Base-by-base conservation (phyloP, 306 rosid genomes). In the Prosopis cineraria region DNA sequence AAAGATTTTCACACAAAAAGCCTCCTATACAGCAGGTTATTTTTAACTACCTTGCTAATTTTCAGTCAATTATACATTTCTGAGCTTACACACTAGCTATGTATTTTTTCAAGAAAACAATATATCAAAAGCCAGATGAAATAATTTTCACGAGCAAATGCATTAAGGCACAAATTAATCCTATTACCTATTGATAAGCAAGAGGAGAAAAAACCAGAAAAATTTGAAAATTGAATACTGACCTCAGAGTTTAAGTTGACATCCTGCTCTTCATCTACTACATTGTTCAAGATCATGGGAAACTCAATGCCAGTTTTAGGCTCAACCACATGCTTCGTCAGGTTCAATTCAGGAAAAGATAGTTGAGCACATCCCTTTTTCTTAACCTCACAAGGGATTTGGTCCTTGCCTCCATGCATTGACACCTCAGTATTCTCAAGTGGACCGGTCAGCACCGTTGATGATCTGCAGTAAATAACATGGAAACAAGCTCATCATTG, bases 251-350 rank as follows among this genome's bases (percentile, higher is more conserved):
- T 84, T 73, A 84, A 81, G 80, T 86, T 79, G 67, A 84, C 79
- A 79, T 84, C 83, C 66, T 73, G 84, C 66, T 87, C 91, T 72
- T 81, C 84, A 34, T 84, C 31, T 58, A 85, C 83, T 71, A 84
- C 59, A 29, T 81, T 76, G 82, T 83, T 94, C 82, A 93, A 82
- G 77, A 93, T 69, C 65, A 80, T 68, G 37, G 99, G 98, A 84
- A 96, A 96, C 79, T 91, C 97, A 72, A 93, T 90, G 80, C 99
- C 98, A 67, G 99, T 93, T 84, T 77, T 93, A 72, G 96, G 91
- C 81, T 95, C 99, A 79, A 90, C 89, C 3, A 83, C 88, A 82
- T 90, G 85, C 68, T 88, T 83, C 73, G 84, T 84, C 85, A 80
- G 68, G 83, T 82, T 84, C 85, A 91, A 81, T 39, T 90, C 84